Evolutionary conservation across 352 stramenopile species (phyloP), one percentile per base, ranked within the genome.

Genomic region (Pythium periplocum): DNA sequence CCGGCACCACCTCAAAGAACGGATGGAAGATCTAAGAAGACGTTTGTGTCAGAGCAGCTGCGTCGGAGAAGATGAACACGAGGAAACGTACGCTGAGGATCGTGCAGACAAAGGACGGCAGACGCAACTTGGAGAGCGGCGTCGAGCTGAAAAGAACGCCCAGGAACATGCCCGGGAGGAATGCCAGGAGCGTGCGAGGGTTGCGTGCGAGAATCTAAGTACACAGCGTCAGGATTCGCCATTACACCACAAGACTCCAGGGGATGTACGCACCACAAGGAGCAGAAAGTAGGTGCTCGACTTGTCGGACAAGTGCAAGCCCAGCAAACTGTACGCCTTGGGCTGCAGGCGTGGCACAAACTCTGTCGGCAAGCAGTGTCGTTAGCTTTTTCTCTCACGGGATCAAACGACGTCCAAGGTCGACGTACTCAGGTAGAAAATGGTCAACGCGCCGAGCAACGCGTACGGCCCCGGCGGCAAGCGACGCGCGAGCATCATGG

Each of bases 251-350:
- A 26, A 26, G 17, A 26, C 17, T 26, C 17, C 17, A 26, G 17
- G 17, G 17, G 17, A 26, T 26, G 6, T 31, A 55, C 77, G 44
- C 70, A 94, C 82, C 78, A 93, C 66, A 6, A 83, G 49, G 26
- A 90, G 62, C 40, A 95, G 64, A 51, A 89, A 45, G 51, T 90
- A 90, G 5, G 76, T 88, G 41, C 59, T 81, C 31, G 80, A 88
- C 36, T 95, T 95, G 56, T 95, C 84, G 31, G 84, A 92, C 39
- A 95, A 89, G 55, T 90, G 64, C 40, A 95, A 50, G 0, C 81
- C 75, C 44, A 76, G 65, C n/a, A 86, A 57, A 48, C 70, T 83
- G 45, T 82, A 72, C 26, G 67, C 71, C 26, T 77, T 73, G 7
- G 82, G 82, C 43, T 87, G 69, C 46, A 95, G 60, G 50, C 86